phyloP scores from a whole-genome alignment of 148 eudicot genomes.

The Diospyros lotus region DNA sequence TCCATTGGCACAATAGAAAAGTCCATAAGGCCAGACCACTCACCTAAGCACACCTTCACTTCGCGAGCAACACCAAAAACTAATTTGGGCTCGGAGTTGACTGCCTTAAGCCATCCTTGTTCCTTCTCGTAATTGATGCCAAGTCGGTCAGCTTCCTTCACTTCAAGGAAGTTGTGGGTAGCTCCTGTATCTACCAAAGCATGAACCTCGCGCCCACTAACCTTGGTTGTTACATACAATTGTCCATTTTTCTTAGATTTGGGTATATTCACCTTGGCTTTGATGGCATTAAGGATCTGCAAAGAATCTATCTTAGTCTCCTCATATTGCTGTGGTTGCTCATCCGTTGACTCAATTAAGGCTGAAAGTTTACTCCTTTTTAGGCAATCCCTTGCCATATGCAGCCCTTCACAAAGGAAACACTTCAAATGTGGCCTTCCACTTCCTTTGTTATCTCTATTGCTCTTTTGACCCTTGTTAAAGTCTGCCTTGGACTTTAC shows the following conservation, averaged over 20 bases:
- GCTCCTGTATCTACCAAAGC: neutral
- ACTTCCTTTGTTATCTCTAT: neutral
- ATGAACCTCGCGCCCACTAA: neutral
- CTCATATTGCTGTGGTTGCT: neutral
- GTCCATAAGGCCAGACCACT: neutral
- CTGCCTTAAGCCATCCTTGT: neutral
- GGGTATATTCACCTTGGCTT: neutral
- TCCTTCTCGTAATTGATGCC: neutral
- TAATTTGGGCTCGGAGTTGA: neutral
- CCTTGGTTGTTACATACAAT: neutral
- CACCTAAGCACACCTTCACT: neutral
- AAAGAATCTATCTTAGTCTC: neutral
- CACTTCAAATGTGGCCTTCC: neutral
- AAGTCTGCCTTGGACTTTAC: neutral
- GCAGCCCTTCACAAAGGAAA: neutral
- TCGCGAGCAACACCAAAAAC: neutral
- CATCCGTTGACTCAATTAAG: neutral
- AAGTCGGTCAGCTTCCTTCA: too few relatives aligned
- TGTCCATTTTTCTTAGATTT: neutral
- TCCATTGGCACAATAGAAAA: neutral
- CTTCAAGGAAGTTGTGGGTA: neutral
- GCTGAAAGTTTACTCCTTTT: neutral
- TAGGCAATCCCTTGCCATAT: neutral
- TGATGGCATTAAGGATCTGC: neutral
- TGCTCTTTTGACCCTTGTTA: neutral